Base-by-base conservation (phyloP, 1,284 basidiomycete genomes). In the Naganishia liquefaciens region DNA sequence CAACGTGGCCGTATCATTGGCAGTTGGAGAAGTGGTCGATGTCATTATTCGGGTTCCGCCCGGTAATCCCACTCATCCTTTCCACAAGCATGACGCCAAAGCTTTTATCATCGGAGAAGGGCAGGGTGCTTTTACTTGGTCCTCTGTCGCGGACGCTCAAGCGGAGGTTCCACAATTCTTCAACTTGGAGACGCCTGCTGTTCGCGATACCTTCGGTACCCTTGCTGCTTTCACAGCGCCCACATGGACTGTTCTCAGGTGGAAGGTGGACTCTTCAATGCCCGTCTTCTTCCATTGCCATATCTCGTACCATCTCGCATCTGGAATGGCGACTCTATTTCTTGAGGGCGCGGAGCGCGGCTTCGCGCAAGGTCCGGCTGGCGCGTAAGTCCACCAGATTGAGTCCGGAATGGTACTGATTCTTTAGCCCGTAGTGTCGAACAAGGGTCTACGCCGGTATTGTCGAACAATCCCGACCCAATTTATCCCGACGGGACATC, bases 61-160 rank as follows among this genome's bases (percentile, higher is more conserved):
- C 3, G 58, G 58, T 19, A 54, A 68, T 23, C 58, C 67, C 37
- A 52, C 60, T 19, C 57, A 65, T 30, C 64, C 64, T 5, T 65
- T 65, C 44, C 64, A 65, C 51, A 65, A 65, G 39, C 64, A 65
- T 27, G 64, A 65, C 21, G 55, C 55, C 11, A 65, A 65, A 17
- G 52, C 62, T 5, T 54, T 53, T 43, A 51, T 55, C 27, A 65
- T 65, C 37, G 64, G 64, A 3, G 40, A 65, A 61, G 64, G 64
- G 1, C 44, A 49, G 9, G 64, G 64, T 17, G 50, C 28, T 0
- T 65, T 60, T 23, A 65, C n/a, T 30, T 65, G 64, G 64, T 43
- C 49, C 2, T 52, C 55, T 19, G 64, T 65, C 25, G 64, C 64
- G 2, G 55, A 57, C 5, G 64, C 64, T 17, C 55, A 60, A 54